Conservation (phyloP, 495 filamentous ascomycete genomes). For the Annulohypoxylon moriforme region DNA sequence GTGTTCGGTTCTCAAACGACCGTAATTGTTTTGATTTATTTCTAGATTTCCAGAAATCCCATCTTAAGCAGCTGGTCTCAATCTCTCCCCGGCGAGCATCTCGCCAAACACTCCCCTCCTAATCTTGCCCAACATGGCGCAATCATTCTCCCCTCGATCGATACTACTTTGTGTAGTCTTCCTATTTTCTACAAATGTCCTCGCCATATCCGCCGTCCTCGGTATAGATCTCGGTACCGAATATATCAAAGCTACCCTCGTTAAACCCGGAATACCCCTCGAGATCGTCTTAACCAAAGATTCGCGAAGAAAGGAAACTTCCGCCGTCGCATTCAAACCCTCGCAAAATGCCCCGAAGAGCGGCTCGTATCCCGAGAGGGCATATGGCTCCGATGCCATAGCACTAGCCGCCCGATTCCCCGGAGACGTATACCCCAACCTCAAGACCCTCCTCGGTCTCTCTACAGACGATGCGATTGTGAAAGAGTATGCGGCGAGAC, state of each 20-base stretch:
- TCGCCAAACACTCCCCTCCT: conserved; percentile 42
- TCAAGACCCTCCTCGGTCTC: conserved; percentile 87
- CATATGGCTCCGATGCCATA: conserved; percentile 91
- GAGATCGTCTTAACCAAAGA: conserved; percentile 99
- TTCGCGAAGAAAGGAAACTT: conserved; percentile 93
- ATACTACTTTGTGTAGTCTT: conserved; percentile 60
- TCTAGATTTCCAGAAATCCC: not conserved
- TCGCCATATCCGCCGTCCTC: conserved; percentile 76
- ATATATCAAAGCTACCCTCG: conserved; percentile 95
- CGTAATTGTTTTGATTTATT: conserved; percentile 5
- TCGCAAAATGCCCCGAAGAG: conserved; percentile 66
- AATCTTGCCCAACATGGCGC: conserved; percentile 56
- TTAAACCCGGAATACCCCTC: conserved; percentile 97
- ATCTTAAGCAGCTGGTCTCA: conserved; percentile 36
- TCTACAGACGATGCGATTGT: conserved; percentile 70
- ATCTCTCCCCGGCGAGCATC: conserved; percentile 40
- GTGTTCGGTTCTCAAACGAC: conserved; percentile 14
- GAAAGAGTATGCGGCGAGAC: conserved; percentile 72
- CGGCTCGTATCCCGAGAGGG: conserved; percentile 81
- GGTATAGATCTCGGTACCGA: conserved; percentile 96
- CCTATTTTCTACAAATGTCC: conserved; percentile 61
- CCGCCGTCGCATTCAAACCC: conserved; percentile 94
- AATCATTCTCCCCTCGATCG: conserved; percentile 55
- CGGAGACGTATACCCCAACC: conserved; percentile 90
- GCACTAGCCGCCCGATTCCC: conserved; percentile 89